Evolutionary conservation across 2,329 filamentous ascomycete genomes (phyloP), one percentile per base, ranked within the genome.

Genomic region (Colletotrichum sp.): DNA sequence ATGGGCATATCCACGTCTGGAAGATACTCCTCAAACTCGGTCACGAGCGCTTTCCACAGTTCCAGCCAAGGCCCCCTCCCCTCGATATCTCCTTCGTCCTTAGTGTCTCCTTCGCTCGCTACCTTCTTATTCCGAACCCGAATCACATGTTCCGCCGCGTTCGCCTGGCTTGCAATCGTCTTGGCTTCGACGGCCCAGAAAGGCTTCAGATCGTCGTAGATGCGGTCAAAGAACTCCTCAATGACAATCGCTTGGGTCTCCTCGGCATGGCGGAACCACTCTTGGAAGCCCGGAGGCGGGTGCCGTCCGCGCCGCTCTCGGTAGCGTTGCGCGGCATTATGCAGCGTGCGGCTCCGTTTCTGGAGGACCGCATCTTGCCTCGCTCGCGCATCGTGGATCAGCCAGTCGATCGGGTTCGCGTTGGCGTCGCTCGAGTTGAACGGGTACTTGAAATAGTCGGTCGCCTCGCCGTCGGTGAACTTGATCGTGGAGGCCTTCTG

Each of bases 1-100:
- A 93, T 90, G 13, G 92, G 89, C 85, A 93, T 92, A 80, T 93
- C 92, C 81, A 94, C 89, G 77, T 94, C 92, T 6, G 92, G 92
- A 26, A 94, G 81, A 66, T 88, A 84, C 16, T 86, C 80, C 30
- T 89, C 87, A 43, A 92, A 90, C 72, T 89, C 88, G 4, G 80
- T 78, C 26, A 93, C 87, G 15, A 92, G 83, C 5, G 82, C 80
- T 3, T 87, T 86, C 89, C 89, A 90, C 26, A 86, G 82, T 79
- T 87, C 80, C 59, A 89, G 79, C 86, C 87, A 89, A 5, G 84
- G 82, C 28, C 88, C 87, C 36, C 82, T 84, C 32, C 81, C 83
- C 30, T 83, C 80, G 18, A 82, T 82, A 59, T 88, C 81, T n/a
- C 87, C 87, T 9, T 83, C 81, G 12, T 39, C 16, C 16, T 39